Percentiles rank a stretch among this genome's conserved stretches.
These are phyloP conservation scores for Fraxinus sp. DNA, from an alignment of 305 asterid genomes.

Conservation along the genomic window DNA sequence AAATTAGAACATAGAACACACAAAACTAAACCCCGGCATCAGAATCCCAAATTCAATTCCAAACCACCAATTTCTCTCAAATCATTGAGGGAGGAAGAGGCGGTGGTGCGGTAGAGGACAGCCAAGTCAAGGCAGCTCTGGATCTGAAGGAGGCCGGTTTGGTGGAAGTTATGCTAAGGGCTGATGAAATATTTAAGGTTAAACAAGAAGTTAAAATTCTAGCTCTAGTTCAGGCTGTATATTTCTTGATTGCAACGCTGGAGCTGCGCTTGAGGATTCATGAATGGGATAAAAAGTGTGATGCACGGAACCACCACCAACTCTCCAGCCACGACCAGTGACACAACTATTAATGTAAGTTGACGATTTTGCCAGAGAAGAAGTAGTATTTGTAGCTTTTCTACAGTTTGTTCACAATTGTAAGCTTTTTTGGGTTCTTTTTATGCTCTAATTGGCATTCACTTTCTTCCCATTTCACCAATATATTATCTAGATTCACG, in stretches of 20 bases:
- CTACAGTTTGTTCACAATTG: not conserved
- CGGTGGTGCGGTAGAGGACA: not conserved
- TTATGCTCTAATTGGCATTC: not conserved
- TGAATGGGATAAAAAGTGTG: constrained; percentile 67
- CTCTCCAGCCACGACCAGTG: not conserved
- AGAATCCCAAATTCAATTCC: not conserved
- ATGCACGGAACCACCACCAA: constrained; percentile 17
- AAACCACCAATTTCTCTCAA: not conserved
- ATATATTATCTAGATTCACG: not conserved
- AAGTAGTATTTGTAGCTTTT: not conserved
- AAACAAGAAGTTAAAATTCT: not conserved
- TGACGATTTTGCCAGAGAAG: not conserved
- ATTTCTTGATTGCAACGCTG: constrained; percentile 76
- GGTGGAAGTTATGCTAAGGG: not conserved
- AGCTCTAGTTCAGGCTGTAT: not conserved
- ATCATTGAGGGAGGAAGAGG: not conserved
- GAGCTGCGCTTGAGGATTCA: constrained; percentile 72
- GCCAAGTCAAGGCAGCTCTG: not conserved
- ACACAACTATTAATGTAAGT: not conserved
- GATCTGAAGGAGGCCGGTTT: not conserved
- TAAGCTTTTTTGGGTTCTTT: not conserved
- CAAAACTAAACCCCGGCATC: not conserved
- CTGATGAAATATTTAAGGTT: not conserved
- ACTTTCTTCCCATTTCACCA: not conserved
- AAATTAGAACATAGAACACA: not conserved